Percentiles rank a stretch among this genome's conserved stretches.
These are phyloP conservation scores for Earliella scabrosa DNA, from an alignment of 1,284 basidiomycete species.

Conservation along the genomic window DNA sequence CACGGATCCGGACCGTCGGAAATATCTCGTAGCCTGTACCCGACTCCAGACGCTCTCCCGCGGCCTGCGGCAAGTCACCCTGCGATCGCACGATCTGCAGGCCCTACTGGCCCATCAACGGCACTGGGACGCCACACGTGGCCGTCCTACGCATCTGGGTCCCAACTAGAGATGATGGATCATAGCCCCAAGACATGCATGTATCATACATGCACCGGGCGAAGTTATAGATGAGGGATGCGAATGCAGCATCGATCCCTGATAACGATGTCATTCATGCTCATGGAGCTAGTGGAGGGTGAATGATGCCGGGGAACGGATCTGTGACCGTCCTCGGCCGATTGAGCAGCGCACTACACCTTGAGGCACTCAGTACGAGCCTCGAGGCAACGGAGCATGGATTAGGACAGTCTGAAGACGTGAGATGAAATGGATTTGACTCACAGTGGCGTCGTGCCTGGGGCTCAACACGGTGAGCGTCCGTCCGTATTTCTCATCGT, in stretches of 20 bases:
- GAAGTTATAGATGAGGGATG: not conserved
- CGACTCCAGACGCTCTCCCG: not conserved
- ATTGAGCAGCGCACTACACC: not conserved
- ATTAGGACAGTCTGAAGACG: not conserved
- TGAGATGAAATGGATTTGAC: not conserved
- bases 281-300: not conserved
- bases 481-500: constrained; percentile 9
- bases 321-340: constrained; percentile 4
- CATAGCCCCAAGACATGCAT: not conserved
- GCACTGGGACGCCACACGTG: too few relatives aligned
- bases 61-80: not conserved
- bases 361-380: constrained; percentile 17
- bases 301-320: constrained; percentile 7
- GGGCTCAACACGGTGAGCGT: not conserved
- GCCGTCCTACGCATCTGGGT: too few relatives aligned
- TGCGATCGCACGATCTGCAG: not conserved
- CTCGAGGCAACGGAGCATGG: constrained; percentile 13
- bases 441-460: not conserved
- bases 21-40: not conserved
- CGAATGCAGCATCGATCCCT: not conserved
- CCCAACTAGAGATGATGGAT: not conserved
- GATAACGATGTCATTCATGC: not conserved
- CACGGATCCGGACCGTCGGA: constrained; percentile 5
- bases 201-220: not conserved
- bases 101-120: too few relatives aligned